Percentiles rank a stretch among this genome's conserved stretches.
These are phyloP conservation scores for Lichtheimia hyalospora DNA, from an alignment of 371 early-diverging fungal genomes.

Conservation along the genomic window DNA sequence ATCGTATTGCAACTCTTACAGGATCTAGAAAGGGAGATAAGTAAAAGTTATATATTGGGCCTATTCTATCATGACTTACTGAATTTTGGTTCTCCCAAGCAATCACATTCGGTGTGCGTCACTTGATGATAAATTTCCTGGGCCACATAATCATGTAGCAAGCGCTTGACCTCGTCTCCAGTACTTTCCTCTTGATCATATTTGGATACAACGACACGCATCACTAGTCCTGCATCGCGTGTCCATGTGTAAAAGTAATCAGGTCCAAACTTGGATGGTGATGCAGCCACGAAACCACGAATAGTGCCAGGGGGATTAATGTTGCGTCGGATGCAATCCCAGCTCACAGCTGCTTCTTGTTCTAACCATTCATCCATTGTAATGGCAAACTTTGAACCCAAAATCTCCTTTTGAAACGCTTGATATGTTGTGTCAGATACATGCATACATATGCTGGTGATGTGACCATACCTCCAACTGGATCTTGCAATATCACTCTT, in stretches of 20 bases:
- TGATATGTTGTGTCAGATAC: too few relatives aligned
- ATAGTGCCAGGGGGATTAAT: slow-evolving; percentile 36
- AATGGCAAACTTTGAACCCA: too few relatives aligned
- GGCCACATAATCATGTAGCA: slow-evolving; percentile 37
- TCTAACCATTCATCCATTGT: slow-evolving; percentile 18
- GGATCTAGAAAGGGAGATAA: not conserved
- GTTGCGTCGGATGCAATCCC: slow-evolving; percentile 23
- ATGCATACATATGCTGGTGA: too few relatives aligned
- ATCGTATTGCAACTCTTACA: not conserved
- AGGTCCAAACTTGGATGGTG: slow-evolving; percentile 46
- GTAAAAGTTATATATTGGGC: not conserved
- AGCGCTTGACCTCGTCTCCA: slow-evolving; percentile 8
- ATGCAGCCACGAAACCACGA: slow-evolving; percentile 41
- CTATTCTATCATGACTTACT: slow-evolving; percentile 19
- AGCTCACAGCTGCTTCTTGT: slow-evolving; percentile 24
- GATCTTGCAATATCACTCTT: too few relatives aligned
- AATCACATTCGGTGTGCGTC: slow-evolving; percentile 26
- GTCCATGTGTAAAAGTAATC: slow-evolving; percentile 83
- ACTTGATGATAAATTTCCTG: slow-evolving; percentile 31
- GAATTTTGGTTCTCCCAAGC: slow-evolving; percentile 81
- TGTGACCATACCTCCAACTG: too few relatives aligned
- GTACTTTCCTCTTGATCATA: slow-evolving; percentile 18
- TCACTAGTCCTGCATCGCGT: slow-evolving; percentile 69
- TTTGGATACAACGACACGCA: slow-evolving; percentile 40
- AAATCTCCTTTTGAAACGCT: too few relatives aligned